phyloP scores from a whole-genome alignment of 306 rosid species.

The Luffa acutangula region DNA sequence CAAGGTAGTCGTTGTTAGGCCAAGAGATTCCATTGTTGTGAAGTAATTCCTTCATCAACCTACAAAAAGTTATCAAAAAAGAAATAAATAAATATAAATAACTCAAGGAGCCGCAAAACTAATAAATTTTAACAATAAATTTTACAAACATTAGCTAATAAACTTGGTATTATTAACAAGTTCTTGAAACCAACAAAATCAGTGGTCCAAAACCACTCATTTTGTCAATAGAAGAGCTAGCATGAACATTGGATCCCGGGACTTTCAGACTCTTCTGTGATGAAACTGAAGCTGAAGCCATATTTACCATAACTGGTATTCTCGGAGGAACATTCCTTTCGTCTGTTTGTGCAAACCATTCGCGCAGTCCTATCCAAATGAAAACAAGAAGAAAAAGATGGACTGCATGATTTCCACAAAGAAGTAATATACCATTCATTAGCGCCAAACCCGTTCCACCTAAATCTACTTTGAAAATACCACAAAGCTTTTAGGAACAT shows the following conservation, averaged over 20 bases:
- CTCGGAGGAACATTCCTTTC: conserved; percentile 90
- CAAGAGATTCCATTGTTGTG: too few species aligned
- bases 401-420: not conserved
- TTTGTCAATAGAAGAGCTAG: conserved; percentile 41
- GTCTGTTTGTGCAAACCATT: conserved; percentile 93
- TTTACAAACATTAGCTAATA: too few species aligned
- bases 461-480: not conserved
- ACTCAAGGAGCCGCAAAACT: too few species aligned
- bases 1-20: too few species aligned
- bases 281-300: conserved; percentile 74
- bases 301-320: conserved; percentile 98
- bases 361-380: conserved; percentile 64
- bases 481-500: not conserved
- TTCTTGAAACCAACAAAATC: too few species aligned
- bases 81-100: too few species aligned
- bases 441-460: not conserved
- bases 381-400: not conserved
- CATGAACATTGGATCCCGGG: conserved; percentile 39
- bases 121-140: too few species aligned
- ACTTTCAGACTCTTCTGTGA: conserved; percentile 55
- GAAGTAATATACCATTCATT: not conserved
- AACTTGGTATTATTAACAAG: too few species aligned
- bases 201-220: too few species aligned
- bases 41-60: too few species aligned
- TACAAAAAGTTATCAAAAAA: too few species aligned